Percentiles rank a stretch among this genome's conserved stretches.
These are phyloP conservation scores for Hanseniaspora vineae DNA, from an alignment of 805 yeast species.

Conservation along the genomic window DNA sequence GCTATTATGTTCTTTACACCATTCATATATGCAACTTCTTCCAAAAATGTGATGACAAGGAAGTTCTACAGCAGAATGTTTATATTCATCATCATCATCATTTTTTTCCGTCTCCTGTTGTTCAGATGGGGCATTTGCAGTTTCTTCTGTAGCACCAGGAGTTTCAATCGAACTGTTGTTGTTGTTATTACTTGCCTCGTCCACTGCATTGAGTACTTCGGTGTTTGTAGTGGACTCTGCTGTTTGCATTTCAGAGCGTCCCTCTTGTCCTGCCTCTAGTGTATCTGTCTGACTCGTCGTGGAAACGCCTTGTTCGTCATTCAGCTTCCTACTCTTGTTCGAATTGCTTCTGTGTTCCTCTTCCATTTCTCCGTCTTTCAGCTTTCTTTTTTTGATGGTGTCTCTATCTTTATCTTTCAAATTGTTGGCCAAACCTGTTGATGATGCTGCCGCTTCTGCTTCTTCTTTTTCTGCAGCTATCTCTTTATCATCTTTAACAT, in stretches of 20 bases:
- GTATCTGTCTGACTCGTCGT: no score
- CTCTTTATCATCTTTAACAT: constrained; percentile 28
- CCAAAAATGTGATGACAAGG: constrained; percentile 89
- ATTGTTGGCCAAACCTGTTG: no score
- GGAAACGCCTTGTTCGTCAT: no score
- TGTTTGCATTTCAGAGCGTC: no score
- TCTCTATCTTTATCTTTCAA: neutral
- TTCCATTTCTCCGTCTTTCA: constrained; percentile 1
- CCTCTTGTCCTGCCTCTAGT: no score
- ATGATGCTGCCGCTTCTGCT: no score
- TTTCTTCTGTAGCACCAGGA: neutral
- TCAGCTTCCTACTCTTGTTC: no score
- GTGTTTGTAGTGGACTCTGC: no score
- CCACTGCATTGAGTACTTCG: no score
- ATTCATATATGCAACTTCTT: constrained; percentile 64
- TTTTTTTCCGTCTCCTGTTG: constrained; percentile 4
- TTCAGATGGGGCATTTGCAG: no score
- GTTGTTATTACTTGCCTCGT: constrained; percentile 1
- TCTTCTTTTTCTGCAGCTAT: neutral
- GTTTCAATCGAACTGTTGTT: neutral
- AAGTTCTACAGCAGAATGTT: constrained; percentile 57
- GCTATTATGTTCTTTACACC: constrained; percentile 63
- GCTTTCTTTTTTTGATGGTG: constrained; percentile 1
- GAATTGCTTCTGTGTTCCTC: no score
- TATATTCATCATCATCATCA: constrained; percentile 16